phyloP scores from a whole-genome alignment of 257 asterid species.

The Lithospermum erythrorhizon region DNA sequence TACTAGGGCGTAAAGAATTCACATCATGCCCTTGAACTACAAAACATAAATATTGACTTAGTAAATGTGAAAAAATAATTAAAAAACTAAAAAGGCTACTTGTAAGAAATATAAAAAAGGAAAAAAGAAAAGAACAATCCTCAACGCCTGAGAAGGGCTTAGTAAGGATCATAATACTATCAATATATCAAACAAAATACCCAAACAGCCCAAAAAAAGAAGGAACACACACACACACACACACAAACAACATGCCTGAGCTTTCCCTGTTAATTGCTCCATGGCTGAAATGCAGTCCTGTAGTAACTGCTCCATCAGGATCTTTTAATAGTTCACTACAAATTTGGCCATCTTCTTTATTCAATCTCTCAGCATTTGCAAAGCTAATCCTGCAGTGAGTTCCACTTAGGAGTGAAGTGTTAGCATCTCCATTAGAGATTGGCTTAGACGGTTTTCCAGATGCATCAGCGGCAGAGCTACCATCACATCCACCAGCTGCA shows the following conservation, averaged over 20 bases:
- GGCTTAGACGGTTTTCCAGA: constrained; percentile 9
- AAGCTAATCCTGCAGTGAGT: constrained; percentile 11
- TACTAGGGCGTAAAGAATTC: background rate
- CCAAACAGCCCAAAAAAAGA: too few relatives aligned
- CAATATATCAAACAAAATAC: too few relatives aligned
- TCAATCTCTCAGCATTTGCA: constrained; percentile 5
- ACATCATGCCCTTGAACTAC: background rate
- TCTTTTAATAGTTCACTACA: constrained; percentile 3
- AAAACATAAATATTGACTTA: background rate
- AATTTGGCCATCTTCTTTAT: constrained; percentile 3
- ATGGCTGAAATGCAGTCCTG: background rate
- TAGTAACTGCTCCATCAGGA: constrained; percentile 2
- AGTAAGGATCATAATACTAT: background rate
- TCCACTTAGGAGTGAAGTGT: constrained; percentile 6
- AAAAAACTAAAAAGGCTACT: too few relatives aligned
- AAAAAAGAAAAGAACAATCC: too few relatives aligned
- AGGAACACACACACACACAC: background rate
- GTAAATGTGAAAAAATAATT: background rate
- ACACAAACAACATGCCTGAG: background rate
- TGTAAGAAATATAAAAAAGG: too few relatives aligned
- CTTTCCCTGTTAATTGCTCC: background rate
- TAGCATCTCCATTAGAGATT: constrained; percentile 14
- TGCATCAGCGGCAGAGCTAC: constrained; percentile 10
- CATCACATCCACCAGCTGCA: constrained; percentile 1
- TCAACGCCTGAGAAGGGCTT: background rate